phyloP scores from a whole-genome alignment of 2,329 filamentous ascomycete genomes.

The Aphanoascus verrucosus region DNA sequence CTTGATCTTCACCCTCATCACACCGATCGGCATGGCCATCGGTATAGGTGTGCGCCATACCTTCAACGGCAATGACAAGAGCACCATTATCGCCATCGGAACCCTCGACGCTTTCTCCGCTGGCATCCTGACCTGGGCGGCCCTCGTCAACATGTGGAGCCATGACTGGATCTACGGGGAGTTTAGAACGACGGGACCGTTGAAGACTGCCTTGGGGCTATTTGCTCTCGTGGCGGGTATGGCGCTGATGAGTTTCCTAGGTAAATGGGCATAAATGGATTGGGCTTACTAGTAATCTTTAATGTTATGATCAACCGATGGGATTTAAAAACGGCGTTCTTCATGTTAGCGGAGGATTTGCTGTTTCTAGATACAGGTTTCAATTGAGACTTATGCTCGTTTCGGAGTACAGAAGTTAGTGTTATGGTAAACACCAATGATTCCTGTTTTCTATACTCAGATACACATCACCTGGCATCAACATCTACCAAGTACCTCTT shows the following conservation, averaged over 20 bases:
- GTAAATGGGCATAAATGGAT: constrained; percentile 53
- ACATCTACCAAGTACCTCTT: too few relatives aligned
- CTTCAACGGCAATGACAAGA: constrained; percentile 63
- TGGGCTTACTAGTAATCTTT: neutral
- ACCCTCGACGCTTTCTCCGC: constrained; percentile 64
- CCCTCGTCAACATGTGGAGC: constrained; percentile 69
- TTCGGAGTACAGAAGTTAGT: too few relatives aligned
- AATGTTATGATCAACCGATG: neutral
- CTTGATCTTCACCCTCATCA: constrained; percentile 56
- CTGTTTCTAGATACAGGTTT: neutral
- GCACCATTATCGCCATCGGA: constrained; percentile 60
- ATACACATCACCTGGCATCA: too few relatives aligned
- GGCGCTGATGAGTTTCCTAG: constrained; percentile 59
- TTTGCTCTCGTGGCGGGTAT: constrained; percentile 51
- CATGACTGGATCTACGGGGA: constrained; percentile 60
- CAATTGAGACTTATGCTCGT: too few relatives aligned
- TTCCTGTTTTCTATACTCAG: too few relatives aligned
- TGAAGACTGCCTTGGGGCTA: constrained; percentile 43
- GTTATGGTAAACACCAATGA: too few relatives aligned
- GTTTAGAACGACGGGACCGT: constrained; percentile 42
- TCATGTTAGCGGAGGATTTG: neutral
- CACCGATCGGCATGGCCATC: constrained; percentile 69
- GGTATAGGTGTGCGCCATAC: constrained; percentile 58
- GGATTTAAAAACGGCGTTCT: neutral
- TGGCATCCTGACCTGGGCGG: constrained; percentile 69